Percentiles rank a stretch among this genome's conserved stretches.
Evolutionary conservation across 2,329 filamentous ascomycete species (phyloP).

Genomic region (Xylaria sp.): DNA sequence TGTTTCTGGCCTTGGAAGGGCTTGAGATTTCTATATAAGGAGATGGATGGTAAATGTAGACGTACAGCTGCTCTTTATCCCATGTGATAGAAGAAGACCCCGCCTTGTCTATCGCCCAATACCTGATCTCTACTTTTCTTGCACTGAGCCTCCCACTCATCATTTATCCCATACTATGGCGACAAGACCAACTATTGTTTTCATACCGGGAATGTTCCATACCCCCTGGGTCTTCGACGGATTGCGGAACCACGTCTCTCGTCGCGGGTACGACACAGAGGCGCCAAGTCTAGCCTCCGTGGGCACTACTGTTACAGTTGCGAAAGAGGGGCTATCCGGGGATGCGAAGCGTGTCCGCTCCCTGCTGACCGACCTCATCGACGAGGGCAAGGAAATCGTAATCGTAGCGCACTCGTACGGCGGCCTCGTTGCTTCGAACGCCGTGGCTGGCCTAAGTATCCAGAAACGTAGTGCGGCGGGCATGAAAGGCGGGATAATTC

Average conservation of each 20-base stretch:
- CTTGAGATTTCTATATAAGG: neutral
- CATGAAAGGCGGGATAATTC: conserved; percentile 30
- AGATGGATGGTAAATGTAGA: neutral
- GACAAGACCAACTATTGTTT: conserved; percentile 17
- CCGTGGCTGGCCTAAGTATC: conserved; percentile 28
- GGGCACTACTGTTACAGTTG: conserved; percentile 11
- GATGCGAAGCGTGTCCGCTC: conserved; percentile 21
- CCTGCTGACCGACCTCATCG: conserved; percentile 2
- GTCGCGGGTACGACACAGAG: conserved; percentile 24
- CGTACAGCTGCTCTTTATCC: neutral
- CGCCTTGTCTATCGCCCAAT: neutral
- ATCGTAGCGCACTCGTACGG: conserved; percentile 36
- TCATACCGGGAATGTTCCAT: conserved; percentile 26
- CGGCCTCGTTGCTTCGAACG: conserved; percentile 27
- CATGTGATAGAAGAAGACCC: neutral
- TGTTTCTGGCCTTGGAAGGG: neutral
- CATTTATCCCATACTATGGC: conserved; percentile 1
- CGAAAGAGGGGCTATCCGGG: conserved; percentile 17
- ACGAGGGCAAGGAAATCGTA: conserved; percentile 27
- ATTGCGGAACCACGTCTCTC: conserved; percentile 18
- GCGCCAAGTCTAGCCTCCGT: conserved; percentile 14
- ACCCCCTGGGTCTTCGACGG: conserved; percentile 15
- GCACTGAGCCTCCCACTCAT: neutral
- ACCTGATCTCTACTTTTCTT: neutral
- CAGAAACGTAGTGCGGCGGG: conserved; percentile 33